Base-by-base conservation (phyloP, 805 yeast genomes). In the Myxozyma neglecta region DNA sequence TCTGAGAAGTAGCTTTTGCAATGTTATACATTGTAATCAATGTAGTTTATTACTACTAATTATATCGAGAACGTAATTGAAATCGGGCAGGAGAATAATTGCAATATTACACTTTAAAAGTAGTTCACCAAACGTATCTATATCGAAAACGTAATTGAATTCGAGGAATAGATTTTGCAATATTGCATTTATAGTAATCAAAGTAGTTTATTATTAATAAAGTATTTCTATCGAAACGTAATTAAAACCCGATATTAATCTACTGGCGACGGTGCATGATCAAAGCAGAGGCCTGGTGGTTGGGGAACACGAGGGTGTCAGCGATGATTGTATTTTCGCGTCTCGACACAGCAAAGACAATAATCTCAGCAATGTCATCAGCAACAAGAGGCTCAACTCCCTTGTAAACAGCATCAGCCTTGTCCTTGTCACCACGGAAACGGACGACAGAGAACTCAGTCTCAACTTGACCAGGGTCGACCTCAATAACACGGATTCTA, bases 271-370 rank as follows among this genome's bases (percentile, higher is more conserved):
- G 49, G 61, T 66, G 69, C 64, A 66, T 54, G 57, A 59, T 59
- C 61, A 57, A 8, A 52, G 69, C 67, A 14, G 65, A 57, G 10
- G 69, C 69, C 57, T 92, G 97, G 77, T 88, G 86, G 50, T 85
- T 82, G 16, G 97, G 89, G 77, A 91, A 89, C 11, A 93, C 86
- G 72, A 92, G 79, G 16, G 90, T 80, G 72, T 91, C 96, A 32
- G 93, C 92, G 70, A 88, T 76, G 16, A 88, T 93, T 1, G 89
- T 84, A 72, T 88, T 88, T 67, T 81, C 82, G 63, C 84, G 83
- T 75, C 94, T 83, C 7, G 91, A 78, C 49, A 84, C 77, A 14
- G 84, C 84, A 72, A 87, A 88, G 8, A 83, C 84, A 69, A 88
- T 85, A 57, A 86, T 71, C 70, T 88, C 94, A 32, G 93, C 92